phyloP scores from a whole-genome alignment of 2,329 filamentous ascomycete genomes.

The Fusarium piperis region DNA sequence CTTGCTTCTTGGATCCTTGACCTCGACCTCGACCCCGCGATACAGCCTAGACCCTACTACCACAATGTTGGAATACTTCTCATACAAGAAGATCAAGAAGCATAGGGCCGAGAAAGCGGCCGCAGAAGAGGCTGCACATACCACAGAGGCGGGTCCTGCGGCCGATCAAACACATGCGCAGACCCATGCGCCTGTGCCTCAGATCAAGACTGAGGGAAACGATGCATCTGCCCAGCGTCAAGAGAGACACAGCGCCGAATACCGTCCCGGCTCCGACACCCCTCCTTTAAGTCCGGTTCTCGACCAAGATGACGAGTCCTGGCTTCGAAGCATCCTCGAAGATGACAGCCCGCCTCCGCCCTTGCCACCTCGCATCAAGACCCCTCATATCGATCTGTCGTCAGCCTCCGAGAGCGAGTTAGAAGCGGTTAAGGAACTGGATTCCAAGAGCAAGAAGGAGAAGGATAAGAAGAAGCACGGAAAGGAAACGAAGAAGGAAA shows the following conservation, averaged over 20 bases:
- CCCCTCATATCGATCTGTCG: constrained; percentile 56
- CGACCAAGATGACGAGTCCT: constrained; percentile 65
- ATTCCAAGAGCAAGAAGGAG: constrained; percentile 45
- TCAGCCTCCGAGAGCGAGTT: constrained; percentile 32
- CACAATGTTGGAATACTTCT: constrained; percentile 70
- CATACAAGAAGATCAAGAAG: constrained; percentile 71
- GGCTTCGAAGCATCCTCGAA: constrained; percentile 64
- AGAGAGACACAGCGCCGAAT: constrained; percentile 29
- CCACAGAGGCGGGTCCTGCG: constrained; percentile 20
- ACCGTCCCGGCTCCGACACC: constrained; percentile 42
- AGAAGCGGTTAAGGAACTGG: constrained; percentile 43
- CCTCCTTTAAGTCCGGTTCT: constrained; percentile 57
- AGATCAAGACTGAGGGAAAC: constrained; percentile 22
- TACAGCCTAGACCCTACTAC: not conserved
- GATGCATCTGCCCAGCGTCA: constrained; percentile 19
- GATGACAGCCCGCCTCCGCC: constrained; percentile 60
- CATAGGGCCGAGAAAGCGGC: constrained; percentile 61
- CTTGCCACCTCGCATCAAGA: constrained; percentile 63
- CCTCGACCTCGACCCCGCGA: not conserved
- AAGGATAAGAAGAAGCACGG: constrained; percentile 31
- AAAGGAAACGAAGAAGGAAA: constrained; percentile 7
- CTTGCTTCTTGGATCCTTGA: not conserved
- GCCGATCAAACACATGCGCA: constrained; percentile 18
- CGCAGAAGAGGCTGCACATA: constrained; percentile 35
- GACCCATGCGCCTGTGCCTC: constrained; percentile 18